Evolutionary conservation across 1,284 basidiomycete genomes (phyloP), one percentile per base, ranked within the genome.

Genomic region (Austroboletus niveus): DNA sequence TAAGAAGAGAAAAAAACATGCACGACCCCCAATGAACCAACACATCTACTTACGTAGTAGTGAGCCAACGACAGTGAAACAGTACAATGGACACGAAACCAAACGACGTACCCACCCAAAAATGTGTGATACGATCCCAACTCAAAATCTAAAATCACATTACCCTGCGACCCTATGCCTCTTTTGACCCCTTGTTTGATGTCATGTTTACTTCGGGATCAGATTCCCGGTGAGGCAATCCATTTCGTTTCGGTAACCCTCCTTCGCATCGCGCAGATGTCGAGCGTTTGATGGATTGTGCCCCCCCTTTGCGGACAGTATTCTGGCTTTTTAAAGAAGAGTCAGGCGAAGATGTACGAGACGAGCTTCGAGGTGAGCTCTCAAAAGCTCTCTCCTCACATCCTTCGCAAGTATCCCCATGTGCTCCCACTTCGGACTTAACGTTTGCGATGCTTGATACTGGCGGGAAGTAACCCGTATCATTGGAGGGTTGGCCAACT

Each of bases 371-470:
- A 38, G 39, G 49, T 15, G 41, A 17, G 48, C 29, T 45, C 49
- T 53, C 55, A 20, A 45, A 41, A 35, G 20, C 15, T 45, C 52
- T 50, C 44, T 36, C 47, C 29, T 56, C 52, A 20, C 17, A 45
- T 32, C 45, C 51, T 27, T 48, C 55, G 17, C 36, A 31, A 35
- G 44, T 47, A 42, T 56, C 45, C 42, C 34, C 47, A 46, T 38
- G 40, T 24, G 51, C 43, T 17, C 56, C 60, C 40, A 69, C 65
- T 52, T 60, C 69, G 57, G 73, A 47, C 46, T 78, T 75, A 68
- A 78, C 76, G 54, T 69, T 69, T 48, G 71, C 74, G 42, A 78
- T 64, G 54, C 64, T 63, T 39, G 69, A 63, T 53, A 78, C 66
- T 22, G 71, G 72, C 49, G 75, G 75, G 52, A 72, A 72, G 48